These are phyloP conservation scores for Kluyveromyces siamensis DNA, from an alignment of 805 yeast genomes.

Conservation along the genomic window DNA sequence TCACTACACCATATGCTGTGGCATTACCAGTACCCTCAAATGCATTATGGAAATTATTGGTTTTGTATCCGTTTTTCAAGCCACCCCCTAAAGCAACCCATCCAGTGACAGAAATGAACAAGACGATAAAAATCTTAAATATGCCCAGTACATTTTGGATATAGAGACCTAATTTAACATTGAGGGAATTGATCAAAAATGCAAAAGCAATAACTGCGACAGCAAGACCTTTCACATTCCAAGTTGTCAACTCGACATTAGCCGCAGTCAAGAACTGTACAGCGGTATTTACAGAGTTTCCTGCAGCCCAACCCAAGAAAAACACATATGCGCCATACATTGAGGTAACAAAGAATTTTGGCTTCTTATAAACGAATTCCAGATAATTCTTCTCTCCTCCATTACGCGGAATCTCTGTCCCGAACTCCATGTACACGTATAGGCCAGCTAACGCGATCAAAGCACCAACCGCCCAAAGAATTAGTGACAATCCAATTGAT, in stretches of 20 bases:
- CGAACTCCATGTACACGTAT: conserved; percentile 72
- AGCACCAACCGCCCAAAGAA: conserved; percentile 71
- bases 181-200: conserved; percentile 50
- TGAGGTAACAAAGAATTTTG: conserved; percentile 57
- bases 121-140: conserved; percentile 62
- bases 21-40: conserved; percentile 46
- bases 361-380: conserved; percentile 61
- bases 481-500: conserved; percentile 60
- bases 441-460: conserved; percentile 56
- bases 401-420: conserved; percentile 67
- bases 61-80: conserved; percentile 40
- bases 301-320: conserved; percentile 79
- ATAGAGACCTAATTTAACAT: conserved; percentile 57
- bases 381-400: conserved; percentile 84
- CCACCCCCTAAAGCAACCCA: conserved; percentile 80
- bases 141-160: conserved; percentile 59
- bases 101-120: conserved; percentile 66
- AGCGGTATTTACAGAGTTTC: conserved; percentile 74
- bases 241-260: conserved; percentile 52
- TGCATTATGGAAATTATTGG: conserved; percentile 52
- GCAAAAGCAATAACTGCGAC: conserved; percentile 66
- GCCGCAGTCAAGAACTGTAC: conserved; percentile 72
- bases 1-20: conserved; percentile 60
- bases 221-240: conserved; percentile 75
- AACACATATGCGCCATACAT: conserved; percentile 64